Evolutionary conservation across 2,329 filamentous ascomycete species (phyloP).

Genomic region (Penicillium sp.): DNA sequence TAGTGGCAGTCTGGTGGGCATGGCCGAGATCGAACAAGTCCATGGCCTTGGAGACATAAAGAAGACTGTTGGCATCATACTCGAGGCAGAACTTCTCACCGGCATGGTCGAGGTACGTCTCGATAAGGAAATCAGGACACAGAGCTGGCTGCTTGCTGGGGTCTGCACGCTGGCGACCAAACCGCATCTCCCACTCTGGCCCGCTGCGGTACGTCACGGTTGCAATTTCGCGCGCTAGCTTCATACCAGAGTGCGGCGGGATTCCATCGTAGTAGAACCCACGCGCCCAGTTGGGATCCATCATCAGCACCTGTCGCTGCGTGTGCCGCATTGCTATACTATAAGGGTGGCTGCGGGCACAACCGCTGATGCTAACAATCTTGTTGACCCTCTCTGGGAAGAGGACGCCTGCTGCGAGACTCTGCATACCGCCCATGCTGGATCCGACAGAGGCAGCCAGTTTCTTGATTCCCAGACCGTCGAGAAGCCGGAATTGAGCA

Average conservation of each 20-base stretch:
- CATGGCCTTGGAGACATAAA: conserved; percentile 99
- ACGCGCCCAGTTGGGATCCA: conserved; percentile 95
- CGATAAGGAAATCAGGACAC: conserved; percentile 96
- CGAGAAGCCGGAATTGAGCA: conserved; percentile 86
- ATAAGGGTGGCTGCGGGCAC: conserved; percentile 91
- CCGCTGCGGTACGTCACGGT: conserved; percentile 96
- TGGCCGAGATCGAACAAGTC: conserved; percentile 90
- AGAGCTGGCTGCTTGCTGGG: conserved; percentile 80
- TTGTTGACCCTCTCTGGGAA: conserved; percentile 79
- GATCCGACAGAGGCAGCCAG: conserved; percentile 91
- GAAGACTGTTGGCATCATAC: conserved; percentile 90
- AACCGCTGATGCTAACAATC: conserved; percentile 87
- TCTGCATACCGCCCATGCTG: conserved; percentile 99
- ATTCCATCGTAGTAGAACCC: conserved; percentile 89
- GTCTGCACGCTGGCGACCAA: conserved; percentile 83
- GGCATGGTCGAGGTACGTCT: conserved; percentile 96
- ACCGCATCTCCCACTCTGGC: conserved; percentile 95
- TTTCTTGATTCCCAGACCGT: conserved; percentile 70
- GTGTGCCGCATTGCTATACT: conserved; percentile 98
- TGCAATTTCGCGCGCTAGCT: conserved; percentile 93
- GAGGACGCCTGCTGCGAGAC: conserved; percentile 77
- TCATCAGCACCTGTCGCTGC: conserved; percentile 96
- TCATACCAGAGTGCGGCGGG: conserved; percentile 95
- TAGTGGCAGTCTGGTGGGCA: conserved; percentile 64
- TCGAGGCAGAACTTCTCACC: conserved; percentile 98